phyloP scores from a whole-genome alignment of 169 alveolate genomes.

The Cryptosporidium viatorum region DNA sequence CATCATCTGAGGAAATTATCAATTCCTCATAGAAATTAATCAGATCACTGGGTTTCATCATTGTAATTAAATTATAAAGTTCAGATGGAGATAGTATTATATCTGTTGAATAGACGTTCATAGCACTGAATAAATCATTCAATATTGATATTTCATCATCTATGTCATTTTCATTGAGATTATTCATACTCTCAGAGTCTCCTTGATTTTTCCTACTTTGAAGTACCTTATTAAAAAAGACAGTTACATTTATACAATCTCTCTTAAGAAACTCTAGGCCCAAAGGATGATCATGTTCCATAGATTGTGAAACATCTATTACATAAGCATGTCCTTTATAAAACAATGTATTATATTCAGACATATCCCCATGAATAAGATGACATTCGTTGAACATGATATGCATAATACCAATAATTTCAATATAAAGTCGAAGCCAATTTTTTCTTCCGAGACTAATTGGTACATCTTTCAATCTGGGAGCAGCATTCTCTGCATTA shows the following conservation, averaged over 20 bases:
- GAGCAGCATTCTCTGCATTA: constrained; percentile 84
- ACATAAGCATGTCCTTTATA: constrained; percentile 88
- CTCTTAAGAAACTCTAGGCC: constrained; percentile 97
- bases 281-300: constrained; percentile 98
- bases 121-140: background rate
- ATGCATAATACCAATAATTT: constrained; percentile 90
- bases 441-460: constrained; percentile 76
- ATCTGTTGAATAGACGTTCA: background rate
- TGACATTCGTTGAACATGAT: constrained; percentile 92
- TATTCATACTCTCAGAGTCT: background rate
- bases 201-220: constrained; percentile 50
- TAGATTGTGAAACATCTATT: constrained; percentile 98
- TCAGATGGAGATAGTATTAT: constrained; percentile 48
- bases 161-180: background rate
- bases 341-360: constrained; percentile 95
- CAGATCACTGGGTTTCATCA: constrained; percentile 14
- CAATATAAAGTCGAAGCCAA: constrained; percentile 85
- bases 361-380: constrained; percentile 98
- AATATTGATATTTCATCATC: constrained; percentile 5
- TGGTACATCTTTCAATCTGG: constrained; percentile 91
- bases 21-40: constrained; percentile 16
- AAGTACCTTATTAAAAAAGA: constrained; percentile 89
- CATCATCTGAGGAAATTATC: background rate
- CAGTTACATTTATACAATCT: constrained; percentile 95
- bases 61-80: constrained; percentile 38